These are phyloP conservation scores for Akebia trifoliata DNA, from an alignment of 164 flowering plant species.

Conservation along the genomic window DNA sequence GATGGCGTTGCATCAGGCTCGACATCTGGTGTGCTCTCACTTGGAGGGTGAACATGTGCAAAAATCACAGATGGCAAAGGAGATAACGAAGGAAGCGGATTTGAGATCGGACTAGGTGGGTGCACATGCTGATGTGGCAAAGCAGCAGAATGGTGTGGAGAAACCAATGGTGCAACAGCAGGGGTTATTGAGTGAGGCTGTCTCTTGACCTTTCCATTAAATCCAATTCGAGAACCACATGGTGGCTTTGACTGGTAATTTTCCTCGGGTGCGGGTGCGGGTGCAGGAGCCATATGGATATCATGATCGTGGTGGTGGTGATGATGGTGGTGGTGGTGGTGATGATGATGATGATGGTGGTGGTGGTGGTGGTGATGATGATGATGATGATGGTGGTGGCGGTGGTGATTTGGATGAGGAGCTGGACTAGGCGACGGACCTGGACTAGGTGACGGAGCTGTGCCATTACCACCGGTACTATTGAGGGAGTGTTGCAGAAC, in stretches of 20 bases:
- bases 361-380: slow-evolving; percentile 11
- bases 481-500: slow-evolving; percentile 47
- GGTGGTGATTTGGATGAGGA: slow-evolving; percentile 40
- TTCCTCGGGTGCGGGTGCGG: slow-evolving; percentile 30
- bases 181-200: slow-evolving; percentile 26
- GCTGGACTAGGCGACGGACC: slow-evolving; percentile 35
- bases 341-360: slow-evolving; percentile 41
- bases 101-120: slow-evolving; percentile 26
- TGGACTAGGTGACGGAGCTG: slow-evolving; percentile 39
- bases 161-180: slow-evolving; percentile 29
- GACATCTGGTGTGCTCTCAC: slow-evolving; percentile 23
- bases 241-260: slow-evolving; percentile 37
- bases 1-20: slow-evolving; percentile 26
- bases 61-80: slow-evolving; percentile 53
- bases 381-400: slow-evolving; percentile 15
- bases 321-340: slow-evolving; percentile 17
- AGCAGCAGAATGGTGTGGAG: slow-evolving; percentile 34
- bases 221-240: slow-evolving; percentile 29
- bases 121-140: slow-evolving; percentile 24
- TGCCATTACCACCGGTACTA: slow-evolving; percentile 26
- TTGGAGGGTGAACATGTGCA: slow-evolving; percentile 55
- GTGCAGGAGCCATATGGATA: slow-evolving; percentile 19
- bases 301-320: slow-evolving; percentile 21
- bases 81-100: slow-evolving; percentile 31
- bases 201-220: slow-evolving; percentile 22